phyloP scores from a whole-genome alignment of 1,284 basidiomycete species.

The Cutaneotrichosporon mucoides region DNA sequence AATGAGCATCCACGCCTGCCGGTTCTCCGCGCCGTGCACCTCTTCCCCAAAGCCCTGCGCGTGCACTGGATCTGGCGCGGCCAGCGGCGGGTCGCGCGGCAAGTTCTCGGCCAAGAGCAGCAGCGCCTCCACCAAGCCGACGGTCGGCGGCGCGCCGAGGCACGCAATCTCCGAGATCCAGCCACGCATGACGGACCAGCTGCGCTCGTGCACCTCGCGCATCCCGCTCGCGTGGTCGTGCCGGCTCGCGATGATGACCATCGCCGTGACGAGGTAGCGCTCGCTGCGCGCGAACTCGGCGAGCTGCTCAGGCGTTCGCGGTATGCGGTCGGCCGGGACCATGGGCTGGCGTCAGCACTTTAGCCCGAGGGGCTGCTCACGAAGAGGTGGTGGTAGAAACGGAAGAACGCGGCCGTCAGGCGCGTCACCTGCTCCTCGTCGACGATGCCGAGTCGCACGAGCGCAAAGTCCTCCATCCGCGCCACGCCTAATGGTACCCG shows the following conservation, averaged over 20 bases:
- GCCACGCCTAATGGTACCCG: conserved; percentile 8
- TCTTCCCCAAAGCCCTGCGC: conserved; percentile 37
- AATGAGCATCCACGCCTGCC: conserved; percentile 48
- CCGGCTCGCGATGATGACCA: conserved; percentile 50
- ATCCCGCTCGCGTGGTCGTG: conserved; percentile 35
- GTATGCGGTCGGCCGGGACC: conserved; percentile 46
- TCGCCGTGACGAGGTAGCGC: conserved; percentile 47
- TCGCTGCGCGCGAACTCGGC: conserved; percentile 47
- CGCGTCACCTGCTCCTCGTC: conserved; percentile 34
- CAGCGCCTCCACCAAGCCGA: conserved; percentile 46
- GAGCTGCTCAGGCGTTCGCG: conserved; percentile 42
- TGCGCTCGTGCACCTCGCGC: conserved; percentile 38
- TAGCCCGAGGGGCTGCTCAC: conserved; percentile 25
- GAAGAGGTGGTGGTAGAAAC: conserved; percentile 49
- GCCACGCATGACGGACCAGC: conserved; percentile 45
- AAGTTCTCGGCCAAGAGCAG: conserved; percentile 47
- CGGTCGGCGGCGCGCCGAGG: conserved; percentile 40
- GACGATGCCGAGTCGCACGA: conserved; percentile 47
- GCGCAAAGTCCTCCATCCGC: conserved; percentile 38
- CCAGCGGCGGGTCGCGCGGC: conserved; percentile 36
- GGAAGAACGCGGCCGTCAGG: conserved; percentile 47
- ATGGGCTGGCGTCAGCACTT: conserved; percentile 40
- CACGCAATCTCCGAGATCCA: conserved; percentile 45
- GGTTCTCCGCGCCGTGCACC: conserved; percentile 43
- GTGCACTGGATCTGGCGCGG: conserved; percentile 23